Percentiles rank a stretch among this genome's conserved stretches.
Conservation (phyloP, 495 filamentous ascomycete species). For the Lepraria neglecta region DNA sequence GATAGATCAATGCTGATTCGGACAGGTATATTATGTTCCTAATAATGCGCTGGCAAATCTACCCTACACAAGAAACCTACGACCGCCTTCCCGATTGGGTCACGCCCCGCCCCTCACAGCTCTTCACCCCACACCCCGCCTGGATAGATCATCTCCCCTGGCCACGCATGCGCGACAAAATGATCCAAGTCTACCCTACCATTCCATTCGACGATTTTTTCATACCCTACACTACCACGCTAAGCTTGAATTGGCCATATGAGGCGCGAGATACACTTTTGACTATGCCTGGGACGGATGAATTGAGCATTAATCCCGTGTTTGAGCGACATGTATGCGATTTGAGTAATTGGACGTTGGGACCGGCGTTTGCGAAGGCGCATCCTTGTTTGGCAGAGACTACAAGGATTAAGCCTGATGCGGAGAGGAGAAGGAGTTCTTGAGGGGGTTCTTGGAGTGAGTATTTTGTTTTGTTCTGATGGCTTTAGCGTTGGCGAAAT, state of each 20-base stretch:
- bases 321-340: slow-evolving; percentile 68
- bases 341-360: slow-evolving; percentile 71
- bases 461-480: neutral
- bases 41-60: slow-evolving; percentile 75
- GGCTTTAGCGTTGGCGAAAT: neutral
- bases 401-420: slow-evolving; percentile 38
- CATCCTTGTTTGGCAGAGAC: slow-evolving; percentile 57
- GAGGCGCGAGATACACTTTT: slow-evolving; percentile 57
- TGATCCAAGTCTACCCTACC: slow-evolving; percentile 35
- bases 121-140: slow-evolving; percentile 56
- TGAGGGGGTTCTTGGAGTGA: neutral
- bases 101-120: slow-evolving; percentile 54
- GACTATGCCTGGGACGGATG: slow-evolving; percentile 46
- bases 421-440: slow-evolving; percentile 4
- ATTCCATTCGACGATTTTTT: slow-evolving; percentile 69
- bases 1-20: neutral
- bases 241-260: slow-evolving; percentile 74
- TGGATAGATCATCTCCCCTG: slow-evolving; percentile 79
- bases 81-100: slow-evolving; percentile 62
- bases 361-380: slow-evolving; percentile 55
- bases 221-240: slow-evolving; percentile 65
- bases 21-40: slow-evolving; percentile 68
- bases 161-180: slow-evolving; percentile 60
- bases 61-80: slow-evolving; percentile 67
- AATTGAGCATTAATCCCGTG: slow-evolving; percentile 67